These are phyloP conservation scores for Mycena indigotica DNA, from an alignment of 768 basidiomycete genomes.

Conservation along the genomic window DNA sequence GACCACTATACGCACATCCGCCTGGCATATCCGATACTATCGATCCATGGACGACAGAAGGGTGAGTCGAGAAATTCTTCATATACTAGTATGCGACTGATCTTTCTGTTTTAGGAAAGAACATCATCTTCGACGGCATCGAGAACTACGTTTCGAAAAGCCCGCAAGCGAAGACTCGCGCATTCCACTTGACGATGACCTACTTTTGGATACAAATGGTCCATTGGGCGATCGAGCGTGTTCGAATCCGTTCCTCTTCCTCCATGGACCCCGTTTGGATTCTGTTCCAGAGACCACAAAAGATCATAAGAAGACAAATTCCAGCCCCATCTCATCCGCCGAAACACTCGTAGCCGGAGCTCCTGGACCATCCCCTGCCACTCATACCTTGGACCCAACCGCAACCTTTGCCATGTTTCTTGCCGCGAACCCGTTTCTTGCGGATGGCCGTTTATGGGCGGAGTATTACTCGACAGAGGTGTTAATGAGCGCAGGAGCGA, in stretches of 20 bases:
- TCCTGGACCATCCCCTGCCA: no score
- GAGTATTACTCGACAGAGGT: slow-evolving; percentile 1
- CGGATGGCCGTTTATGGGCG: neutral
- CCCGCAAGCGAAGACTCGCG: slow-evolving; percentile 38
- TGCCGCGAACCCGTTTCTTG: neutral
- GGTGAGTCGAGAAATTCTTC: slow-evolving; percentile 26
- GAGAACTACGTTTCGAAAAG: slow-evolving; percentile 39
- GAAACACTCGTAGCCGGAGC: no score
- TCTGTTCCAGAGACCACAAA: no score
- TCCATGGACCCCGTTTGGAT: no score
- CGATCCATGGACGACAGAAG: slow-evolving; percentile 44
- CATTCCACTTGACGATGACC: slow-evolving; percentile 52
- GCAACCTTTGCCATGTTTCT: slow-evolving; percentile 16
- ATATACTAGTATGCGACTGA: neutral
- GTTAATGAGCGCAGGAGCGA: neutral
- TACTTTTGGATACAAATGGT: slow-evolving; percentile 55
- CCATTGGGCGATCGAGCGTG: slow-evolving; percentile 46
- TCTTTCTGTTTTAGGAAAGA: slow-evolving; percentile 27
- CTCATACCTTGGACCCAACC: neutral
- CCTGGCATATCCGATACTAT: slow-evolving; percentile 45
- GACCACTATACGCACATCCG: slow-evolving; percentile 55
- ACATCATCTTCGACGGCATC: slow-evolving; percentile 47
- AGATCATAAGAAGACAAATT: no score
- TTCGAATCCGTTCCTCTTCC: no score
- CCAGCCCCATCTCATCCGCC: no score